phyloP scores from a whole-genome alignment of 176 grass and related monocot genomes.

The Elaeis guineensis region DNA sequence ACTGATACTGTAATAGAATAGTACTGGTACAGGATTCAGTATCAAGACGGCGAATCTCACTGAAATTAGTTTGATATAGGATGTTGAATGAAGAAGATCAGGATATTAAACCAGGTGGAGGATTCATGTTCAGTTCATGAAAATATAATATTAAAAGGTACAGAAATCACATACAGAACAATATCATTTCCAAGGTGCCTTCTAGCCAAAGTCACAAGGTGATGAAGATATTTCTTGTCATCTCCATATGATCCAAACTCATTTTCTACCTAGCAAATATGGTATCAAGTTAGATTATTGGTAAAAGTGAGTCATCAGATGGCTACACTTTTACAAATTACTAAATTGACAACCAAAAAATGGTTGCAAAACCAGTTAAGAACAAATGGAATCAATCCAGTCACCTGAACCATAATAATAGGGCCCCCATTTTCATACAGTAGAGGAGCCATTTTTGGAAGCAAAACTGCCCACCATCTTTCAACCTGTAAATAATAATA shows the following conservation, averaged over 20 bases:
- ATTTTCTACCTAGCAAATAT: conserved; percentile 73
- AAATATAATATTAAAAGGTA: conserved; percentile 19
- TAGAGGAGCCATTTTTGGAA: conserved; percentile 62
- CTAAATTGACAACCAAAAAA: no score
- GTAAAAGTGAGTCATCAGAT: no score
- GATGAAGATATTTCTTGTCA: conserved; percentile 77
- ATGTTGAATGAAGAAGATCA: no score
- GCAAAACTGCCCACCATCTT: conserved; percentile 81
- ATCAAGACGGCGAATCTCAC: no score
- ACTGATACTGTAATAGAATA: no score
- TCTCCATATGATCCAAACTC: conserved; percentile 94
- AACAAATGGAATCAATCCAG: conserved; percentile 2
- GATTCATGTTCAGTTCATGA: neutral
- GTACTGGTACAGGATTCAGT: no score
- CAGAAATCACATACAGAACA: conserved; percentile 51
- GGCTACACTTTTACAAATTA: no score
- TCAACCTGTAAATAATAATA: conserved; percentile 51
- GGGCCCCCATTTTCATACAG: conserved; percentile 84
- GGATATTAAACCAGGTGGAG: no score
- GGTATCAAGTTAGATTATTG: conserved; percentile 7
- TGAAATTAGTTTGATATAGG: no score
- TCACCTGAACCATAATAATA: conserved; percentile 92
- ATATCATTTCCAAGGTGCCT: conserved; percentile 59
- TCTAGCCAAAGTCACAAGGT: conserved; percentile 68
- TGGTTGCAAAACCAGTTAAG: no score